Evolutionary conservation across 441 rosid species (phyloP).

Genomic region (Biscutella laevigata): DNA sequence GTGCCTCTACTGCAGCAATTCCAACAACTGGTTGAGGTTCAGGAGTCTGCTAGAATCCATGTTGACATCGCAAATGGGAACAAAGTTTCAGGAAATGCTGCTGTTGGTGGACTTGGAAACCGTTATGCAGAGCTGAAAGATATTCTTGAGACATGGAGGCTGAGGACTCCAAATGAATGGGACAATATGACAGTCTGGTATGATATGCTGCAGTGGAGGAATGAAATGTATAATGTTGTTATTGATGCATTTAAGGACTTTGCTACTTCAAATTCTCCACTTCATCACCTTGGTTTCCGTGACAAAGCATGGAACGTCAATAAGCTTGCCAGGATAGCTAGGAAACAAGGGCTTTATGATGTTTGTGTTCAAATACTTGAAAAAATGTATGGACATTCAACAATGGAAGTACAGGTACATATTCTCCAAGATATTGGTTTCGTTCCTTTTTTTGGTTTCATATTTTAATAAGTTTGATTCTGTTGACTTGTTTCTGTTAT

Average conservation of each 20-base stretch:
- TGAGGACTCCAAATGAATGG: constrained; percentile 97
- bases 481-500: not conserved
- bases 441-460: not conserved
- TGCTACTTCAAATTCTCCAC: constrained; percentile 64
- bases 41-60: constrained; percentile 89
- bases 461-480: not conserved
- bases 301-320: constrained; percentile 99
- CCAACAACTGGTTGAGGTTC: constrained; percentile 97
- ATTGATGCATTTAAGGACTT: constrained; percentile 94
- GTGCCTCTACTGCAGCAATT: constrained; percentile 96
- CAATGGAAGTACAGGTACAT: constrained; percentile 98
- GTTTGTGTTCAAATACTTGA: constrained; percentile 86
- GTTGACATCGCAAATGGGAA: constrained; percentile 85
- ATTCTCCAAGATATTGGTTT: not conserved
- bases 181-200: constrained; percentile 97
- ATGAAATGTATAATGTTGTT: constrained; percentile 91
- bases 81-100: constrained; percentile 50
- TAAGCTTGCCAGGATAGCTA: constrained; percentile 95
- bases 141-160: constrained; percentile 97
- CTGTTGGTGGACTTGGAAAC: constrained; percentile 30
- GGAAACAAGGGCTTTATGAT: constrained; percentile 96
- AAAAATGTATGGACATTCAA: constrained; percentile 97
- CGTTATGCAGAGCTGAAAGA: constrained; percentile 66
- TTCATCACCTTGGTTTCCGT: constrained; percentile 95
- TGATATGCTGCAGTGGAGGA: constrained; percentile 98